phyloP scores from a whole-genome alignment of 805 yeast species.

The Clavispora fructus region DNA sequence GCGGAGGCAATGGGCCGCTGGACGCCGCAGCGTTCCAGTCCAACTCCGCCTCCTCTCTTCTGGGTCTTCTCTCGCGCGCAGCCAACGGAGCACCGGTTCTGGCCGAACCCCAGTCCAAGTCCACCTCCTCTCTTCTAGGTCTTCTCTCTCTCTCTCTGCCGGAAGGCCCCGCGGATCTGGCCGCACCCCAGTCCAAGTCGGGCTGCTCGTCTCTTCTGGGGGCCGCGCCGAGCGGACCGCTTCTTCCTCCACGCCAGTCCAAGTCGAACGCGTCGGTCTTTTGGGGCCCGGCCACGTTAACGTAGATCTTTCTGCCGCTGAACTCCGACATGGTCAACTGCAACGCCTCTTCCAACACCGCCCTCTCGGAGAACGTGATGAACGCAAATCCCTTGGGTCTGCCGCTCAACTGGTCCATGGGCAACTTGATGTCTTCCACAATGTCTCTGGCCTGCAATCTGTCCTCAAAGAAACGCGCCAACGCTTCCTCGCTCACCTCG shows the following conservation, averaged over 20 bases:
- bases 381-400: slow-evolving; percentile 58
- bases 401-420: slow-evolving; percentile 60
- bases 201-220: slow-evolving; percentile 41
- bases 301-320: slow-evolving; percentile 47
- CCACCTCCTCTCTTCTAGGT: slow-evolving; percentile 36
- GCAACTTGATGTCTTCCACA: slow-evolving; percentile 63
- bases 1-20: slow-evolving; percentile 10
- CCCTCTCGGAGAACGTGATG: slow-evolving; percentile 44
- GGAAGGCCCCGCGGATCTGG: slow-evolving; percentile 35
- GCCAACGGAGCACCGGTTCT: slow-evolving; percentile 15
- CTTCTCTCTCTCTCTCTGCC: slow-evolving; percentile 19
- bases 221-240: slow-evolving; percentile 20
- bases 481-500: slow-evolving; percentile 64
- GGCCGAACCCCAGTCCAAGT: slow-evolving; percentile 39
- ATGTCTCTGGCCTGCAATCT: slow-evolving; percentile 46
- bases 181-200: slow-evolving; percentile 57
- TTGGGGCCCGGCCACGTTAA: slow-evolving; percentile 56
- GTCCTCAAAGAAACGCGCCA: slow-evolving; percentile 57
- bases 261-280: slow-evolving; percentile 40
- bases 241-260: slow-evolving; percentile 41
- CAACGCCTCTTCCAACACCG: slow-evolving; percentile 47
- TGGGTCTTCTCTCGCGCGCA: slow-evolving; percentile 23
- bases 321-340: slow-evolving; percentile 39
- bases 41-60: slow-evolving; percentile 9
- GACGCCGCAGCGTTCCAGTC: slow-evolving; percentile 35